Base-by-base conservation (phyloP, 768 basidiomycete genomes). In the Coprinopsis strossmayeri region DNA sequence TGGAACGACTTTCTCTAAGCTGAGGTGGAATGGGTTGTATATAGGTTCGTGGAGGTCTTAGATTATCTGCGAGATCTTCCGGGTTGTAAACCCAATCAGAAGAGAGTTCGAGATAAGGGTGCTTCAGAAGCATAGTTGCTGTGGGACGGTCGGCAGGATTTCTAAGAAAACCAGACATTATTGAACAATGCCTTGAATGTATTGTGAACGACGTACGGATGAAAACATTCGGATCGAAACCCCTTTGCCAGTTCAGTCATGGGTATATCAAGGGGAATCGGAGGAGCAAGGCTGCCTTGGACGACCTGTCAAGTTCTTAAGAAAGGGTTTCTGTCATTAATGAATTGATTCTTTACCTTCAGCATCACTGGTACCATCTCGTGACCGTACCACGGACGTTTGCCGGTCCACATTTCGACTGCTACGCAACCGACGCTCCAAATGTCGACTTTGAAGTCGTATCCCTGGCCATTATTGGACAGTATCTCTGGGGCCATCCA, bases 401-500 rank as follows among this genome's bases (percentile, higher is more conserved):
- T 71, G n/a, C 90, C 94, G 3, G 87, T 84, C 83, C 91, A 93
- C 94, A 98, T 98, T 64, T 98, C 94, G 43, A 93, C 72, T 12
- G 91, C 81, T 28, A 97, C 82, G 62, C 94, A 98, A 1, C 94
- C 94, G 18, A 94, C 72, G 57, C 89, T 88, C 94, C 94, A 98
- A 50, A 98, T 91, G 59, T 98, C 94, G 39, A 95, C 82, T 63
- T 97, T 97, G n/a, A 80, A 81, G 56, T 87, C 86, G 64, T 98
- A 97, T 0, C 91, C 91, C 45, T 78, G 76, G 53, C 76, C 74
- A 52, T 79, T 76, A 44, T 79, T 74, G 53, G 83, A 76, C 13
- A 90, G 65, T 26, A 91, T 81, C 67, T 90, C 93, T 0, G 92
- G 93, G 1, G 93, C 92, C 92, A 96, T 95, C 91, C 93, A 98